These are phyloP conservation scores for Fusarium tjaetaba DNA, from an alignment of 2,329 filamentous ascomycete genomes.

Conservation along the genomic window DNA sequence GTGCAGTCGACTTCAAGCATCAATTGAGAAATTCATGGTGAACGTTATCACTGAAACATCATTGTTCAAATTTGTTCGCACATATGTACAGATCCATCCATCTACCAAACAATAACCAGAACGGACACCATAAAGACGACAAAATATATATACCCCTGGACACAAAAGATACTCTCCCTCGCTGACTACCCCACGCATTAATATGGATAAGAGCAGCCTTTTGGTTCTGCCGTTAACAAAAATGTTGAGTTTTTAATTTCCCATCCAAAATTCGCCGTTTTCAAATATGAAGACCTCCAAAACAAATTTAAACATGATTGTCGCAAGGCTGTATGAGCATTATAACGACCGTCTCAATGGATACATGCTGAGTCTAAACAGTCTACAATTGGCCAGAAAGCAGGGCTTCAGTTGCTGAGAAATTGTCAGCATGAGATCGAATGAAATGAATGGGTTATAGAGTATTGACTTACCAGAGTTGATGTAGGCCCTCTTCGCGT, in stretches of 20 bases:
- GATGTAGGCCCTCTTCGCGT: conserved; percentile 91
- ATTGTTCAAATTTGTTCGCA: conserved; percentile 42
- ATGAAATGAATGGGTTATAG: not conserved
- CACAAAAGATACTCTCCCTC: conserved; percentile 24
- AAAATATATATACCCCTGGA: conserved; percentile 4
- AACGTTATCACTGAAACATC: not conserved
- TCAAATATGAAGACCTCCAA: conserved; percentile 7
- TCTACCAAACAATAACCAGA: conserved; percentile 29
- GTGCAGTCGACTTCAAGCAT: not conserved
- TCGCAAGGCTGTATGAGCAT: conserved; percentile 31
- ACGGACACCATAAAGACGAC: conserved; percentile 33
- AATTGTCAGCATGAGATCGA: conserved; percentile 27
- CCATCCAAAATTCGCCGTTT: conserved; percentile 37
- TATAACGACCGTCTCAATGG: conserved; percentile 24
- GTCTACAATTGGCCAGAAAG: conserved; percentile 78
- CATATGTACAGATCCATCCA: conserved; percentile 37
- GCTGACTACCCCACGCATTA: conserved; percentile 38
- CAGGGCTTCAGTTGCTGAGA: conserved; percentile 77
- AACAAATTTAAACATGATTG: conserved; percentile 19
- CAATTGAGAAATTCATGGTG: not conserved
- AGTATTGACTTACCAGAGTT: conserved; percentile 74
- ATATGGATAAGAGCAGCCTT: conserved; percentile 37
- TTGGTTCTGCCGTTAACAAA: conserved; percentile 19
- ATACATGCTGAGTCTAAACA: conserved; percentile 17
- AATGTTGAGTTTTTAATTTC: conserved; percentile 39